phyloP scores from a whole-genome alignment of 1,284 basidiomycete species.

The Puccinia coronata region DNA sequence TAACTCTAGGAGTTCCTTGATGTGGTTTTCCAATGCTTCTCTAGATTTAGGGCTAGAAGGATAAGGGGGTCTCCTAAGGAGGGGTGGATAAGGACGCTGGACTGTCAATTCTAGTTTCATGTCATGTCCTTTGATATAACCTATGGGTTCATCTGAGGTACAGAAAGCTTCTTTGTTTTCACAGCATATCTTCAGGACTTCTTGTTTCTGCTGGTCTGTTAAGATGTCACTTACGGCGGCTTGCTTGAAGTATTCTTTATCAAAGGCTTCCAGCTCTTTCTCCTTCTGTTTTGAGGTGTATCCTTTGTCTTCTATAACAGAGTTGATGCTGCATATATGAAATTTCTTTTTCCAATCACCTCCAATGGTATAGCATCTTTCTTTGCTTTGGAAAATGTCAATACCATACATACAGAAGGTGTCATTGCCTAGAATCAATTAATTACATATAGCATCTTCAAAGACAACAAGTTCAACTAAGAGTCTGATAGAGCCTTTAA shows the following conservation, averaged over 20 bases:
- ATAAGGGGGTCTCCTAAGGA: no score
- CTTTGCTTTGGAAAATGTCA: neutral
- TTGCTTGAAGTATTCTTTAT: neutral
- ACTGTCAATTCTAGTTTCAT: neutral
- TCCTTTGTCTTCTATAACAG: no score
- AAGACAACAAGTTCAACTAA: neutral
- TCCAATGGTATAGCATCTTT: neutral
- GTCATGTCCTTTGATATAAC: neutral
- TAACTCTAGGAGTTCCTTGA: no score
- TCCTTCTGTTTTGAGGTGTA: neutral
- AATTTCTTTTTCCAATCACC: slow-evolving; percentile 16
- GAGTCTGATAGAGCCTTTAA: neutral
- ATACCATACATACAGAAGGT: slow-evolving; percentile 13
- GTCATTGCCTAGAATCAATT: slow-evolving; percentile 10
- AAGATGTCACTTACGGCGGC: neutral
- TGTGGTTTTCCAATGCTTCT: neutral
- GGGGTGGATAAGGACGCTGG: neutral
- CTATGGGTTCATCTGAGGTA: slow-evolving; percentile 3
- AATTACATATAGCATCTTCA: slow-evolving; percentile 1
- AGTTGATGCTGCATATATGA: neutral
- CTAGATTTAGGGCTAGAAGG: neutral
- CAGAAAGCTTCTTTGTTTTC: no score
- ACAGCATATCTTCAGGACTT: neutral
- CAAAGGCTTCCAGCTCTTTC: neutral
- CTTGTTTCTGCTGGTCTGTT: neutral